Evolutionary conservation across 2,329 filamentous ascomycete genomes (phyloP).

Genomic region (Tolypocladium cylindrosporum): DNA sequence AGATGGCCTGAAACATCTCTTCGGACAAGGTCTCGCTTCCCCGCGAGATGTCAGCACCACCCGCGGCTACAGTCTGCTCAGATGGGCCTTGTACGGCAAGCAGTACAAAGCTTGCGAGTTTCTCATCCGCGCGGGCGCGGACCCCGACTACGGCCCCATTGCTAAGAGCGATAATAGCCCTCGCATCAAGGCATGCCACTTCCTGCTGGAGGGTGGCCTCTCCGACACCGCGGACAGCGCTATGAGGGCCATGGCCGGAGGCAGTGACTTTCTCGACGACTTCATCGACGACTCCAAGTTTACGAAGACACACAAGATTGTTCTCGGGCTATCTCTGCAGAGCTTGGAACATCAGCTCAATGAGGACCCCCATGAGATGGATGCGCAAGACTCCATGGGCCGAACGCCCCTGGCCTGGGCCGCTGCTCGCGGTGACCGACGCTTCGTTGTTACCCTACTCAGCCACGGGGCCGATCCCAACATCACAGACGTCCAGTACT

Average conservation of each 20-base stretch:
- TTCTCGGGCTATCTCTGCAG: constrained; percentile 1
- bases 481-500: constrained; percentile 11
- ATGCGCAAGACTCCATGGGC: no score
- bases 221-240: no score
- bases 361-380: no score
- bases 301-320: constrained; percentile 9
- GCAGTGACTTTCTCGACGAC: constrained; percentile 10
- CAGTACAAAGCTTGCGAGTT: constrained; percentile 19
- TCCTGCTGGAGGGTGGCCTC: no score
- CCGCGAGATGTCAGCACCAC: constrained; percentile 19
- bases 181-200: no score
- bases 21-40: constrained; percentile 17
- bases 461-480: constrained; percentile 9
- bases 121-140: constrained; percentile 16
- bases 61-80: constrained; percentile 20
- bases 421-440: no score
- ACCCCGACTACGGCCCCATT: constrained; percentile 13
- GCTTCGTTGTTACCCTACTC: constrained; percentile 1
- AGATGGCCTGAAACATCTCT: constrained; percentile 17
- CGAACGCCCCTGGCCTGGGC: no score
- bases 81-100: constrained; percentile 22
- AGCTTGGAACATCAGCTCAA: no score
- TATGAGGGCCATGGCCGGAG: constrained; percentile 7
- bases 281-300: constrained; percentile 10
- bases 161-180: no score